Evolutionary conservation across 495 filamentous ascomycete species (phyloP).

Genomic region (Hyaloscypha variabilis): DNA sequence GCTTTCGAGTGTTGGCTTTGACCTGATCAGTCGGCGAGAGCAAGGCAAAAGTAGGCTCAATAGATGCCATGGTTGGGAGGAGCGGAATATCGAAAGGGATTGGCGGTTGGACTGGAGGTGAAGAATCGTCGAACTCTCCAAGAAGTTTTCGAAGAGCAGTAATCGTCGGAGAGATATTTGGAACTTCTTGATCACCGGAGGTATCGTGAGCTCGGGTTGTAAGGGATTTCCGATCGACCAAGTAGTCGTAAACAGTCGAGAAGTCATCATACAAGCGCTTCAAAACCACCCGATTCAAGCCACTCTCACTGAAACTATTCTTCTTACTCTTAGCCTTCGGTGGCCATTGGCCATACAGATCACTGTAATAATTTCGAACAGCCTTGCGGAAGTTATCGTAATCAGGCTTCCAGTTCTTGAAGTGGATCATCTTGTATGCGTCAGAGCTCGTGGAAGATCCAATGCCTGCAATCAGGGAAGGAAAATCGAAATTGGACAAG

Average conservation of each 20-base stretch:
- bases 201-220: slow-evolving; percentile 50
- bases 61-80: slow-evolving; percentile 66
- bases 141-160: slow-evolving; percentile 71
- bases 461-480: slow-evolving; percentile 85
- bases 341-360: slow-evolving; percentile 89
- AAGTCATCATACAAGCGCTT: slow-evolving; percentile 85
- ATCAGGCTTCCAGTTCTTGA: slow-evolving; percentile 76
- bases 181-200: slow-evolving; percentile 50
- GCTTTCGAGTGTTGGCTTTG: slow-evolving; percentile 60
- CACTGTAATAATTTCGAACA: slow-evolving; percentile 76
- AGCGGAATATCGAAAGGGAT: slow-evolving; percentile 90
- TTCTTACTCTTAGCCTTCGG: slow-evolving; percentile 91
- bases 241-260: slow-evolving; percentile 81
- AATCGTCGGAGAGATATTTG: slow-evolving; percentile 40
- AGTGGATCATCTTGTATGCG: slow-evolving; percentile 77
- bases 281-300: slow-evolving; percentile 82
- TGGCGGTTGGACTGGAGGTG: slow-evolving; percentile 85
- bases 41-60: slow-evolving; percentile 61
- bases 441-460: slow-evolving; percentile 74
- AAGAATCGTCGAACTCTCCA: slow-evolving; percentile 83
- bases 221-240: slow-evolving; percentile 73
- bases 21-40: slow-evolving; percentile 70
- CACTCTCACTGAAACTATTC: slow-evolving; percentile 82
- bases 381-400: slow-evolving; percentile 77
- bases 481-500: slow-evolving; percentile 84